Conservation (phyloP, 208 protist species). For the Leishmania mexicana region DNA sequence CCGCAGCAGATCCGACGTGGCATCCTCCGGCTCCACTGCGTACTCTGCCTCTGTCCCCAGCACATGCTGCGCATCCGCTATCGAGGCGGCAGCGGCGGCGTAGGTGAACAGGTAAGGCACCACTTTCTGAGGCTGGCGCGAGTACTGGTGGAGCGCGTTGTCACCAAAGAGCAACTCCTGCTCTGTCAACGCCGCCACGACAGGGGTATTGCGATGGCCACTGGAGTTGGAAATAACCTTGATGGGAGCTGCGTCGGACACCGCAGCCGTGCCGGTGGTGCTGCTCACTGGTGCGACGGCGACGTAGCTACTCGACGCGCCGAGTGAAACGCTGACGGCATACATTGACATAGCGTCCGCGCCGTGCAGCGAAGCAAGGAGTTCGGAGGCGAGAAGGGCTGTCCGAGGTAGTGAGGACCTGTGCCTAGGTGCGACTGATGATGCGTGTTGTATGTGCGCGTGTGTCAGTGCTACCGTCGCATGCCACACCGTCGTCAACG, state of each 20-base stretch:
- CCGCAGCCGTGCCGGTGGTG: slow-evolving; percentile 10
- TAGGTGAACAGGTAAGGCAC: slow-evolving; percentile 84
- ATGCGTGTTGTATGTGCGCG: neutral
- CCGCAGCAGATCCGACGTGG: slow-evolving; percentile 34
- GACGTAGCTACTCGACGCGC: slow-evolving; percentile 75
- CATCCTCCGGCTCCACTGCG: slow-evolving; percentile 12
- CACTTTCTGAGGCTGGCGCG: slow-evolving; percentile 70
- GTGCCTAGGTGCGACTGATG: neutral
- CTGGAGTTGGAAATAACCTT: slow-evolving; percentile 77
- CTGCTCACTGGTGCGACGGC: slow-evolving; percentile 50
- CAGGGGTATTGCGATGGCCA: slow-evolving; percentile 77
- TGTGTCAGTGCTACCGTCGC: neutral
- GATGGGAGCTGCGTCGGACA: slow-evolving; percentile 34
- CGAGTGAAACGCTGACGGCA: slow-evolving; percentile 85
- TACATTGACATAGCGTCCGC: slow-evolving; percentile 39
- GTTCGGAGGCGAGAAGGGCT: neutral
- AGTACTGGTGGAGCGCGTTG: slow-evolving; percentile 66
- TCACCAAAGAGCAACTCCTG: slow-evolving; percentile 84
- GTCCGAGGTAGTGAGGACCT: neutral
- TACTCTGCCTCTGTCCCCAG: neutral
- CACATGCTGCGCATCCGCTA: slow-evolving; percentile 29
- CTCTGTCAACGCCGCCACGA: slow-evolving; percentile 70
- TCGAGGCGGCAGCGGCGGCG: slow-evolving; percentile 56
- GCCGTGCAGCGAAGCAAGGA: neutral
- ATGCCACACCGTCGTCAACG: neutral